These are phyloP conservation scores for Cordyceps cateniannulata DNA, from an alignment of 2,329 filamentous ascomycete species.

Conservation along the genomic window DNA sequence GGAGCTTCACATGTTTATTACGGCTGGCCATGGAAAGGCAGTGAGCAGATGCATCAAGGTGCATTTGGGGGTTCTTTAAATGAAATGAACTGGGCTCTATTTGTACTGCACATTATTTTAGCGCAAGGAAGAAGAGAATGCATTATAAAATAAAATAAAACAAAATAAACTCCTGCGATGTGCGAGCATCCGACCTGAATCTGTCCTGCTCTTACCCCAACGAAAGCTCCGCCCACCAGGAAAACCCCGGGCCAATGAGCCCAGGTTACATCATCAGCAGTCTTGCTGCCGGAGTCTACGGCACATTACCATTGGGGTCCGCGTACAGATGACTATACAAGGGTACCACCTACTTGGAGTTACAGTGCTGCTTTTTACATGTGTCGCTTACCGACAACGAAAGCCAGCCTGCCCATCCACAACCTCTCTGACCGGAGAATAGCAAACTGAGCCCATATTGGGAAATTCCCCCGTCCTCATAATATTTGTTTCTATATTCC, in stretches of 20 bases:
- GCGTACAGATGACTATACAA: too few relatives aligned
- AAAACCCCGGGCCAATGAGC: background rate
- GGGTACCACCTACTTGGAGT: background rate
- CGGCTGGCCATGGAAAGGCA: background rate
- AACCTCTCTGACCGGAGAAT: background rate
- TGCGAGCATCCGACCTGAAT: background rate
- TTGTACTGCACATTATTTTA: too few relatives aligned
- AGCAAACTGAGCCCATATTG: background rate
- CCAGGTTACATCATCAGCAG: slow-evolving; percentile 4
- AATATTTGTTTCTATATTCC: too few relatives aligned
- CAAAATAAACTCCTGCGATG: background rate
- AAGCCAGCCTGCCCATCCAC: background rate
- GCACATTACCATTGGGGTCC: background rate
- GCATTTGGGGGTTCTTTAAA: too few relatives aligned
- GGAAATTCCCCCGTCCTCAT: background rate
- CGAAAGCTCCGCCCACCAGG: background rate
- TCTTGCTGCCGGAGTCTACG: background rate
- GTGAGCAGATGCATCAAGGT: background rate
- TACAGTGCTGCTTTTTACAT: background rate
- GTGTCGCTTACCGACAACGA: background rate
- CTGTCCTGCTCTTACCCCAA: background rate
- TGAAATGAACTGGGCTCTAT: too few relatives aligned
- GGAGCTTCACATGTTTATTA: background rate
- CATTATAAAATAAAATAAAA: background rate
- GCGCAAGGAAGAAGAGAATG: background rate